Percentiles rank a stretch among this genome's conserved stretches.
Evolutionary conservation across 2,329 filamentous ascomycete genomes (phyloP).

Genomic region (Emergomyces orientalis): DNA sequence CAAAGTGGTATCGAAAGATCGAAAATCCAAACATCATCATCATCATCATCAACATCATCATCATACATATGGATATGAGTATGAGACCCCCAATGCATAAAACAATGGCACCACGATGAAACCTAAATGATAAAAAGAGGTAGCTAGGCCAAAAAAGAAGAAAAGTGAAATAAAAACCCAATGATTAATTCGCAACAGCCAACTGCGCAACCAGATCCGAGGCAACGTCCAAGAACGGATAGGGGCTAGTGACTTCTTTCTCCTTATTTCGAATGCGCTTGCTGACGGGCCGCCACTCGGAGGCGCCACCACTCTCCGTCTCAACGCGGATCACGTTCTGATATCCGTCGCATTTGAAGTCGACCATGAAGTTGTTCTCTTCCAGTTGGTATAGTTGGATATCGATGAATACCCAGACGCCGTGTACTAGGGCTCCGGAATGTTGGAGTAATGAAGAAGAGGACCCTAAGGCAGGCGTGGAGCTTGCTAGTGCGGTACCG

Average conservation of each 20-base stretch:
- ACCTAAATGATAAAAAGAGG: background rate
- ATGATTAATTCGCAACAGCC: constrained; percentile 59
- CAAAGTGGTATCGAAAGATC: background rate
- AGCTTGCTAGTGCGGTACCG: constrained; percentile 16
- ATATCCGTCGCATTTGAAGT: constrained; percentile 98
- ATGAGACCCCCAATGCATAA: background rate
- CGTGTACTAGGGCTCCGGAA: constrained; percentile 47
- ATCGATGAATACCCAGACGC: constrained; percentile 86
- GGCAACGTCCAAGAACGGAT: constrained; percentile 90
- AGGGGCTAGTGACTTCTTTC: constrained; percentile 90
- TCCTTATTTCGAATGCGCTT: constrained; percentile 57
- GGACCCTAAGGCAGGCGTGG: constrained; percentile 19
- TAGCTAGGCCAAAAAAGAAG: background rate
- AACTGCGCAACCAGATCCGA: constrained; percentile 87
- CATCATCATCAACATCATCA: background rate
- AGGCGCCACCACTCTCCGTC: constrained; percentile 8
- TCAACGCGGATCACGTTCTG: constrained; percentile 62
- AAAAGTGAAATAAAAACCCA: background rate
- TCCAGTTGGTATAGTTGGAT: constrained; percentile 96
- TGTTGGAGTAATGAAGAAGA: constrained; percentile 38
- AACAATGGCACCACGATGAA: background rate
- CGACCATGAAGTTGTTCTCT: constrained; percentile 83
- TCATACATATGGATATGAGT: background rate
- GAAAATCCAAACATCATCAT: background rate
- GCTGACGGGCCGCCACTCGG: constrained; percentile 42